phyloP scores from a whole-genome alignment of 306 rosid species.

The Quercus agrifolia region DNA sequence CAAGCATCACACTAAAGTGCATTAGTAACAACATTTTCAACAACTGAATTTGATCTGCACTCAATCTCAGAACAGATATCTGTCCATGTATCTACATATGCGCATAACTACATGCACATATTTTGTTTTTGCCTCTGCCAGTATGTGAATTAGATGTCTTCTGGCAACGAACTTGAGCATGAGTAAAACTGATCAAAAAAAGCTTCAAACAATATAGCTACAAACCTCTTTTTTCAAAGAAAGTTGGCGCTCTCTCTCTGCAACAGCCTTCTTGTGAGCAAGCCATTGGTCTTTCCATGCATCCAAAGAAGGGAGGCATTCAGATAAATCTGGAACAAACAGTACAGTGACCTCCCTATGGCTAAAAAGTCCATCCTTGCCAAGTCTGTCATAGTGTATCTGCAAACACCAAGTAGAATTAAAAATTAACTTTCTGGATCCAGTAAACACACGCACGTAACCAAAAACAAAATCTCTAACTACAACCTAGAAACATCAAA shows the following conservation, averaged over 20 bases:
- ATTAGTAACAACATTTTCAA: not conserved
- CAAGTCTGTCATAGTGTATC: slow-evolving; percentile 92
- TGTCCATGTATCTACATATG: not conserved
- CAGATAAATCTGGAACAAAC: slow-evolving; percentile 84
- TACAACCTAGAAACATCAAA: not conserved
- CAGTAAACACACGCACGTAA: not conserved
- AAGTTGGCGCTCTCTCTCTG: slow-evolving; percentile 69
- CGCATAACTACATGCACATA: not conserved
- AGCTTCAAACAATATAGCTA: slow-evolving; percentile 6
- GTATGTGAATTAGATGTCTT: not conserved
- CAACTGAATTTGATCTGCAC: not conserved
- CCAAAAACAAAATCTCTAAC: slow-evolving; percentile 1
- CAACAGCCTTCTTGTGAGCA: slow-evolving; percentile 72
- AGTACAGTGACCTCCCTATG: slow-evolving; percentile 90
- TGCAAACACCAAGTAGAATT: slow-evolving; percentile 31
- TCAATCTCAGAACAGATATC: not conserved
- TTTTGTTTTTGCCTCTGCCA: not conserved
- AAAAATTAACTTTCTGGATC: slow-evolving; percentile 4
- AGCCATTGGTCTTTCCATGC: slow-evolving; percentile 90
- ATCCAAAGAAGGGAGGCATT: slow-evolving; percentile 83
- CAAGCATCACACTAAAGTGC: not conserved
- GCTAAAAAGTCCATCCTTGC: slow-evolving; percentile 90
- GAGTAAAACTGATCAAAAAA: not conserved
- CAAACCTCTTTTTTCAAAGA: slow-evolving; percentile 69
- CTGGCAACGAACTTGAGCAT: not conserved